Percentiles rank a stretch among this genome's conserved stretches.
Conservation (phyloP, 768 basidiomycete species). For the Pleurotus pulmonarius region DNA sequence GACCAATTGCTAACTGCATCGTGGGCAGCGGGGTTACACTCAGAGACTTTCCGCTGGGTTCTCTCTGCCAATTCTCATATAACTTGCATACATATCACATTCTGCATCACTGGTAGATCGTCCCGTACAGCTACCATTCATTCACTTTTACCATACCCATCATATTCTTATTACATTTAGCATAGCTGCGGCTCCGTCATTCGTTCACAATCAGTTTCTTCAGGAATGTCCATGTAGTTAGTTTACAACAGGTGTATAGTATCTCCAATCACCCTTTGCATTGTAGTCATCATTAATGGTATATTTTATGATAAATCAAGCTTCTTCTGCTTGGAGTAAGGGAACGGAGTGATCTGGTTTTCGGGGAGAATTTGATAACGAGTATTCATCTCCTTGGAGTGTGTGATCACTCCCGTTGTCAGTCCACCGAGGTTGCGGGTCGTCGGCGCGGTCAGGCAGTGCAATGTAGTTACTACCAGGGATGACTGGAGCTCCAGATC, state of each 20-base stretch:
- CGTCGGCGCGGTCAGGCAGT: neutral
- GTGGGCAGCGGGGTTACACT: no score
- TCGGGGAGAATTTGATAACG: neutral
- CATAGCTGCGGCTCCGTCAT: neutral
- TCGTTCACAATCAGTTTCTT: neutral
- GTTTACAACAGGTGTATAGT: neutral
- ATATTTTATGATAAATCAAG: neutral
- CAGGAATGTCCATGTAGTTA: neutral
- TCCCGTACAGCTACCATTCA: no score
- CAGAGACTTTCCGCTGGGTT: no score
- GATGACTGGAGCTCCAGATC: slow-evolving; percentile 12
- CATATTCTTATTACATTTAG: neutral
- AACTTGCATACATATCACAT: no score
- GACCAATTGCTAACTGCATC: no score
- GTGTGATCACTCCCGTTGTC: neutral
- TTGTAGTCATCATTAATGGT: no score
- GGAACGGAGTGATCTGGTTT: slow-evolving; percentile 2
- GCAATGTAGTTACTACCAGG: slow-evolving; percentile 3
- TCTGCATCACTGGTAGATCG: no score
- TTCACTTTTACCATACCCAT: neutral
- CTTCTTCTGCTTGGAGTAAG: slow-evolving; percentile 2
- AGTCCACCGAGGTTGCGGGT: slow-evolving; percentile 4
- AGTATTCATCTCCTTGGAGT: neutral
- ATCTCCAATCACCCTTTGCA: neutral
- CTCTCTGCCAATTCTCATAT: neutral